Percentiles rank a stretch among this genome's conserved stretches.
phyloP scores from a whole-genome alignment of 1,284 basidiomycete genomes.

The Peniophora sp. region DNA sequence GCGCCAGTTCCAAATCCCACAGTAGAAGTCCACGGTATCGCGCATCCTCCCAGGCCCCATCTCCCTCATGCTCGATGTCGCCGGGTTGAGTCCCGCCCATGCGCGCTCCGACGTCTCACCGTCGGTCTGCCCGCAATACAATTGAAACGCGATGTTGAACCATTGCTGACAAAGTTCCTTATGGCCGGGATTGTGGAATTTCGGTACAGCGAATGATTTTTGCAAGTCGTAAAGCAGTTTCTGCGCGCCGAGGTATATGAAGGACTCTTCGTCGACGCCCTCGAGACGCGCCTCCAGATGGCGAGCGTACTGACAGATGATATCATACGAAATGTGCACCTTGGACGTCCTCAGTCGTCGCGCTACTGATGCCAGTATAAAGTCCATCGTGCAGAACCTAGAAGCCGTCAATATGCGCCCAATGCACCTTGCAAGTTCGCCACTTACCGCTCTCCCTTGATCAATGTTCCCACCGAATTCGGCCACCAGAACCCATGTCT shows the following conservation, averaged over 20 bases:
- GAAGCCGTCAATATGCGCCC: background rate
- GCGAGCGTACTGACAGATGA: background rate
- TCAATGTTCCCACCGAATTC: background rate
- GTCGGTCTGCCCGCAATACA: constrained; percentile 8
- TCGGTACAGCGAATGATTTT: constrained; percentile 11
- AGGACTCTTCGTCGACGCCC: background rate
- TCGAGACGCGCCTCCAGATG: background rate
- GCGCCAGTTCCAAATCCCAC: constrained; percentile 11
- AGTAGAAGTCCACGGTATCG: constrained; percentile 11
- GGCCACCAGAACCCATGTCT: background rate
- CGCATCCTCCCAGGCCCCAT: constrained; percentile 9
- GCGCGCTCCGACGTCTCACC: constrained; percentile 15
- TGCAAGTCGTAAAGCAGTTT: background rate
- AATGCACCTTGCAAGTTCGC: background rate
- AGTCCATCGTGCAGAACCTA: background rate
- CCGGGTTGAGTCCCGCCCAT: constrained; percentile 12
- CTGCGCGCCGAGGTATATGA: background rate
- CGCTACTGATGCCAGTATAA: background rate
- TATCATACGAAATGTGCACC: background rate
- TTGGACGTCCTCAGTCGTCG: background rate
- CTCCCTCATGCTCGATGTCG: constrained; percentile 8
- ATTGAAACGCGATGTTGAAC: constrained; percentile 14
- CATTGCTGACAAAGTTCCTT: constrained; percentile 7
- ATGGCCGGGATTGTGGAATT: constrained; percentile 14
- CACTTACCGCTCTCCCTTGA: background rate